These are phyloP conservation scores for Aspergillus sp. DNA, from an alignment of 2,329 filamentous ascomycete species.

Conservation along the genomic window DNA sequence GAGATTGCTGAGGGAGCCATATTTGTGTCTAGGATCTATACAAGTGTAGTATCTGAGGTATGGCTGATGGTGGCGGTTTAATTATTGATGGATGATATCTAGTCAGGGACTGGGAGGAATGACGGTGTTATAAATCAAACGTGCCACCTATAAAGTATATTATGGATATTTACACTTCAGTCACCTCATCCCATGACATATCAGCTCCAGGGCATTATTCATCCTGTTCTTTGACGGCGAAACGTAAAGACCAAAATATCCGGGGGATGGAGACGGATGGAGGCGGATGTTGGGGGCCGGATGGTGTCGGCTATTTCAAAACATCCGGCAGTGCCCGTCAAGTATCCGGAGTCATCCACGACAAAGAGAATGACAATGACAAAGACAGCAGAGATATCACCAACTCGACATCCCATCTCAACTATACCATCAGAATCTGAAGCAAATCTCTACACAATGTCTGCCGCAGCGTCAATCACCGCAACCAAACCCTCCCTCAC, in stretches of 20 bases:
- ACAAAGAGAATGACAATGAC: too few species aligned
- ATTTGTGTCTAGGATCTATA: neutral
- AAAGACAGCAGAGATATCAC: neutral
- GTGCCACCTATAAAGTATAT: neutral
- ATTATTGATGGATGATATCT: neutral
- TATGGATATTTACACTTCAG: neutral
- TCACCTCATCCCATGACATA: neutral
- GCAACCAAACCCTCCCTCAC: slow-evolving; percentile 32
- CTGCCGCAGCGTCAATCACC: slow-evolving; percentile 22
- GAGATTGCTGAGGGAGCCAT: slow-evolving; percentile 36
- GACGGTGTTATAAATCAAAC: slow-evolving; percentile 3
- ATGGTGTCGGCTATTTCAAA: slow-evolving; percentile 19
- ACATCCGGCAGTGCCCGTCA: slow-evolving; percentile 10
- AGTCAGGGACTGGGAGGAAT: neutral
- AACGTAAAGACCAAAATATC: neutral
- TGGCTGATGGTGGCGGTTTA: neutral
- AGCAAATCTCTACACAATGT: slow-evolving; percentile 4
- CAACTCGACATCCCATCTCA: neutral
- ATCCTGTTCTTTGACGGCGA: neutral
- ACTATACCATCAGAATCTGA: neutral
- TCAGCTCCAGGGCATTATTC: neutral
- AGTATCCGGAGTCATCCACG: neutral
- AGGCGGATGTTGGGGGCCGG: slow-evolving; percentile 15
- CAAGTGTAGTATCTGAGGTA: neutral
- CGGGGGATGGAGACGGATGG: slow-evolving; percentile 18